Conservation (phyloP, 2,329 filamentous ascomycete species). For the Calonectria multiphialidica region DNA sequence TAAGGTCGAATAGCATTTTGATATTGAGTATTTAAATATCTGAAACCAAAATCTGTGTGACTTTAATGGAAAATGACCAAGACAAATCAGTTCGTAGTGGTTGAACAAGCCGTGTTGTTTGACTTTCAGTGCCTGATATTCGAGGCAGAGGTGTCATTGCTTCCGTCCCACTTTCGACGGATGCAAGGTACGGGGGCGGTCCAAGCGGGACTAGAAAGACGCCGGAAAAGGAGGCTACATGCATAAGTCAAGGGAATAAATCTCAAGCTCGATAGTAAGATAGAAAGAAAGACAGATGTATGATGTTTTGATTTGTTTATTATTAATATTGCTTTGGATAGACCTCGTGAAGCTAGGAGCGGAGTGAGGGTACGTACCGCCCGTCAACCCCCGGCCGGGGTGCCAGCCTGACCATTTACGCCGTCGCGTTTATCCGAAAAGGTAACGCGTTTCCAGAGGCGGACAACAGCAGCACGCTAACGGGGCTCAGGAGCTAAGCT, state of each 20-base stretch:
- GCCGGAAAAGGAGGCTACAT: neutral
- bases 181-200: neutral
- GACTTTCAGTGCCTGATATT: neutral
- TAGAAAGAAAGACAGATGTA: no score
- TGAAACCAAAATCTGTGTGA: no score
- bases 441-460: conserved; percentile 35
- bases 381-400: neutral
- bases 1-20: no score
- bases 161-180: neutral
- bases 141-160: neutral
- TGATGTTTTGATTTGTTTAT: neutral
- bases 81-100: neutral
- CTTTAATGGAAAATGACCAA: no score
- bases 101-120: neutral
- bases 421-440: conserved; percentile 45
- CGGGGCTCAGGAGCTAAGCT: conserved; percentile 36
- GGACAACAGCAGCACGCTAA: conserved; percentile 13
- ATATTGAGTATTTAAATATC: no score
- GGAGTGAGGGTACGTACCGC: neutral
- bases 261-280: neutral
- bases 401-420: conserved; percentile 27
- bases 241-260: no score
- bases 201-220: neutral
- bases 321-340: neutral
- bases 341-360: neutral